Evolutionary conservation across 495 filamentous ascomycete species (phyloP).

Genomic region (Evansstolkia leycettana): DNA sequence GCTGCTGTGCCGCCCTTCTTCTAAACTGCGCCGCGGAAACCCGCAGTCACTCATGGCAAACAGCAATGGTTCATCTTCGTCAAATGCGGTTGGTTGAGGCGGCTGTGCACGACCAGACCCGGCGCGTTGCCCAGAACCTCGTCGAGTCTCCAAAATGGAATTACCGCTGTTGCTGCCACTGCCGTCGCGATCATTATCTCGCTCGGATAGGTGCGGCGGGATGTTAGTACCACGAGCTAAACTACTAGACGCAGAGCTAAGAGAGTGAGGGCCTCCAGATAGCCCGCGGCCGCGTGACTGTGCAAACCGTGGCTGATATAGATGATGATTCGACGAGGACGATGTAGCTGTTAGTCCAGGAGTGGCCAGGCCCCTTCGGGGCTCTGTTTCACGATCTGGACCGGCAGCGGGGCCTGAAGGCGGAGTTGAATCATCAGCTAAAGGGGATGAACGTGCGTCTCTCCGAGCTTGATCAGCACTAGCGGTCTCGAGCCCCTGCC

Average conservation of each 20-base stretch:
- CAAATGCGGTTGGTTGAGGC: slow-evolving; percentile 20
- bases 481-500: slow-evolving; percentile 23
- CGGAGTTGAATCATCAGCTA: slow-evolving; percentile 19
- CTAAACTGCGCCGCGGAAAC: slow-evolving; percentile 55
- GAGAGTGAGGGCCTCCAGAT: slow-evolving; percentile 27
- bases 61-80: slow-evolving; percentile 71
- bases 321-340: slow-evolving; percentile 20
- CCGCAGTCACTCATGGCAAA: slow-evolving; percentile 85
- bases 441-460: slow-evolving; percentile 13
- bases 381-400: slow-evolving; percentile 22
- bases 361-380: slow-evolving; percentile 18
- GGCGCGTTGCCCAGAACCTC: slow-evolving; percentile 21
- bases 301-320: slow-evolving; percentile 30
- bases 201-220: slow-evolving; percentile 22
- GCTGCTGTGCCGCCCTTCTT: slow-evolving; percentile 47
- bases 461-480: slow-evolving; percentile 17
- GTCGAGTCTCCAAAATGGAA: slow-evolving; percentile 23
- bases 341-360: slow-evolving; percentile 26
- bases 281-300: slow-evolving; percentile 28
- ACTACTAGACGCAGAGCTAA: slow-evolving; percentile 33
- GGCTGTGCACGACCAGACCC: slow-evolving; percentile 20
- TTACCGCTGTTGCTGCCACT: slow-evolving; percentile 38
- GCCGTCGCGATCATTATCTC: slow-evolving; percentile 34
- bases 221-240: slow-evolving; percentile 25
- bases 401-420: slow-evolving; percentile 31